phyloP scores from a whole-genome alignment of 2,329 filamentous ascomycete genomes.

The Aspergillus jensenii region DNA sequence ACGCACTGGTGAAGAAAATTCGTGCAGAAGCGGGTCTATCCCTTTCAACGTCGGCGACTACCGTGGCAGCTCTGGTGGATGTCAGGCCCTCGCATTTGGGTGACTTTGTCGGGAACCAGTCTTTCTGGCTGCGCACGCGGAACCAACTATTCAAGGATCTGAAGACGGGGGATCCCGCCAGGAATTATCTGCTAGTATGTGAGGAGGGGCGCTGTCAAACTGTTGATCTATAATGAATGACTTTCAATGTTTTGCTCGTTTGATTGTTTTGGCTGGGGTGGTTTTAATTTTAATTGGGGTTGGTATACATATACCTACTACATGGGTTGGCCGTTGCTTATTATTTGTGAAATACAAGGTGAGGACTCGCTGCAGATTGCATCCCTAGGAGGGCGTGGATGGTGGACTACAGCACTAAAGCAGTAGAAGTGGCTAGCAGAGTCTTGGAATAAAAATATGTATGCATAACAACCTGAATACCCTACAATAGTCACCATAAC shows the following conservation, averaged over 20 bases:
- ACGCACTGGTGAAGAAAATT: conserved; percentile 31
- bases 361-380: too few relatives aligned
- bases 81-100: conserved; percentile 33
- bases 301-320: background rate
- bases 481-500: background rate
- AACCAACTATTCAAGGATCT: conserved; percentile 40
- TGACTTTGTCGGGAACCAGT: conserved; percentile 35
- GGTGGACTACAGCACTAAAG: too few relatives aligned
- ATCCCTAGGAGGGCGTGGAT: too few relatives aligned
- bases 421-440: too few relatives aligned
- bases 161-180: conserved; percentile 31
- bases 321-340: too few relatives aligned
- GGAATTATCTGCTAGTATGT: conserved; percentile 41
- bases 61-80: conserved; percentile 37
- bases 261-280: background rate
- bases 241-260: background rate
- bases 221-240: conserved; percentile 31
- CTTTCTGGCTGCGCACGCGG: conserved; percentile 39
- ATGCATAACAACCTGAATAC: background rate
- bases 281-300: background rate
- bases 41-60: conserved; percentile 34
- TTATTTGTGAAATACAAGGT: too few relatives aligned
- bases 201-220: conserved; percentile 37
- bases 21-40: conserved; percentile 34
- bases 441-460: background rate